Evolutionary conservation across 257 asterid genomes (phyloP).

Genomic region (Cynanchum wilfordii): DNA sequence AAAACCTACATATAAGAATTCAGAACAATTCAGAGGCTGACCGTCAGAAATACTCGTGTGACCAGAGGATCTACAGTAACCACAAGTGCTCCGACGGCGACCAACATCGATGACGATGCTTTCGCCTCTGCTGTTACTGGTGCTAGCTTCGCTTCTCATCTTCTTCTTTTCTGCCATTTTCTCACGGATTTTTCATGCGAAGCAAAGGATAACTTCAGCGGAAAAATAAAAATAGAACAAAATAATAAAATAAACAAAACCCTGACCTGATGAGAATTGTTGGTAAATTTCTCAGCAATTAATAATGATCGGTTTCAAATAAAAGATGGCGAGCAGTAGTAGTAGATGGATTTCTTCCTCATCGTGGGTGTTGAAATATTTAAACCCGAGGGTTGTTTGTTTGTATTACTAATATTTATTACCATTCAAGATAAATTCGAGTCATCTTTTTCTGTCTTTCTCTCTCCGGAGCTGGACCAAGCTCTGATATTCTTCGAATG

Average conservation of each 20-base stretch:
- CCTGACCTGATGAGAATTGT: neutral
- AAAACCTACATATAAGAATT: neutral
- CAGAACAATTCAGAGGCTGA: constrained; percentile 27
- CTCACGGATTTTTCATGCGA: constrained; percentile 14
- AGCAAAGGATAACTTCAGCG: neutral
- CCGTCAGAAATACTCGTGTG: constrained; percentile 72
- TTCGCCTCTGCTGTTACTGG: constrained; percentile 54
- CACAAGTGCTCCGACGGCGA: constrained; percentile 73
- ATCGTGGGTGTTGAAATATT: neutral
- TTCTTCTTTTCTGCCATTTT: constrained; percentile 74
- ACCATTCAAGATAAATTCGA: neutral
- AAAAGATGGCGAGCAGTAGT: neutral
- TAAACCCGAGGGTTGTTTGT: neutral
- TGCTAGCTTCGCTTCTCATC: constrained; percentile 78
- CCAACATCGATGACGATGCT: constrained; percentile 74
- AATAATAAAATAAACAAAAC: neutral
- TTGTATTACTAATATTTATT: neutral
- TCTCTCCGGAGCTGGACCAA: neutral
- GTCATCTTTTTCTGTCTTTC: neutral
- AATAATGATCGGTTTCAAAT: neutral
- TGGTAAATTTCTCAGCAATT: neutral
- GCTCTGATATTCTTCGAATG: neutral
- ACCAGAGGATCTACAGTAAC: constrained; percentile 78
- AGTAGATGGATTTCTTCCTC: neutral
- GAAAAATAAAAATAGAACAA: neutral